Evolutionary conservation across 495 filamentous ascomycete genomes (phyloP), one percentile per base, ranked within the genome.

Genomic region (Penicillium samsonianum): DNA sequence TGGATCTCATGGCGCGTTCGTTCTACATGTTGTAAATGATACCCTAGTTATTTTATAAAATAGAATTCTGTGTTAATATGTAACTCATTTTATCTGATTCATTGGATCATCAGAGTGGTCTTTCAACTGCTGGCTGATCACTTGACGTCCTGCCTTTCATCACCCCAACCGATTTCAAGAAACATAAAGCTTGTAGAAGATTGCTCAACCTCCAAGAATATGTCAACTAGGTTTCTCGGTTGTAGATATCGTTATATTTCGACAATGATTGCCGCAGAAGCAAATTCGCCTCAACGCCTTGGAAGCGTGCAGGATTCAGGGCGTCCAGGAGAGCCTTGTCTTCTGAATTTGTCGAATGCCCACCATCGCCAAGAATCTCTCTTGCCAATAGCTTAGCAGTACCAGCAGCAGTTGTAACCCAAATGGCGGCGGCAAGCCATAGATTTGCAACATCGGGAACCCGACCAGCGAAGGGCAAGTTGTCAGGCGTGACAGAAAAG

Each of bases 401-500:
- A 6, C 68, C 72, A 60, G 70, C 70, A 47, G 72, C 70, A 50
- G 70, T 69, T 2, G 72, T 73, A 40, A 74, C 62, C 68, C 72
- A 74, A 22, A 74, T 70, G 4, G 70, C 72, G 17, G 72, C 72
- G 9, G 59, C 60, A 40, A 74, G 54, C 49, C 65, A 73, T 28
- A 74, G 17, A 14, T 70, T 69, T 9, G 57, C 20, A 10, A 53
- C 23, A 14, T 40, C 55, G 22, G 70, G 50, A 16, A 73, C 63
- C 10, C 31, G 53, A 10, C 72, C 70, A 8, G 68, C 70, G 37
- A 74, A 50, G 3, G 72, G 72, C 42, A 73, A 54, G 47, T 74
- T 74, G 45, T 74, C 72, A 2, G 72, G 72, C 4, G 72, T 74
- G 53, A 74, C 68, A 1, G 72, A 55, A 50, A 74, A 74, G 19